Percentiles rank a stretch among this genome's conserved stretches.
Conservation (phyloP, 2,329 filamentous ascomycete species). For the Pseudogymnoascus sp. region DNA sequence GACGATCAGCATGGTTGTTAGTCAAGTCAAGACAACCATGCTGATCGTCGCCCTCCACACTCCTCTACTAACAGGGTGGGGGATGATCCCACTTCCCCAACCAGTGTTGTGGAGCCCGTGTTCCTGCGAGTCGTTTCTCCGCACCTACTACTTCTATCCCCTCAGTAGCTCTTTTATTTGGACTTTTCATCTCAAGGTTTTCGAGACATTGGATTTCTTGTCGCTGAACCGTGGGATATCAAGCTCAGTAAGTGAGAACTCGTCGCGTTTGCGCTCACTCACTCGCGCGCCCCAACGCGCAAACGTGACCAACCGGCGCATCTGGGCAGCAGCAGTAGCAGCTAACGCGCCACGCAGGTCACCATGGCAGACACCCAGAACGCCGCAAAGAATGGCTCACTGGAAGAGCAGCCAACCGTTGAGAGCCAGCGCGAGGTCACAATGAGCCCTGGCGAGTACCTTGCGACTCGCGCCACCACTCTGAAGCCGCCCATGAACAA, state of each 20-base stretch:
- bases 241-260: background rate
- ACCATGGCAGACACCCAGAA: background rate
- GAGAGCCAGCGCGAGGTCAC: background rate
- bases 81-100: background rate
- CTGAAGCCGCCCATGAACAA: constrained; percentile 55
- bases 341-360: background rate
- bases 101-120: background rate
- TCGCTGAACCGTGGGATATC: background rate
- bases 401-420: background rate
- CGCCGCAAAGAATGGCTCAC: background rate
- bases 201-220: background rate
- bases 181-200: background rate
- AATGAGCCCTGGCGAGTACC: constrained; percentile 33
- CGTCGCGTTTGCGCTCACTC: background rate
- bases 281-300: background rate
- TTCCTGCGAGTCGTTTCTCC: background rate
- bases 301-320: background rate
- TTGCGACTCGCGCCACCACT: constrained; percentile 45
- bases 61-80: background rate
- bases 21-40: too few relatives aligned
- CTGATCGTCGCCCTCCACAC: too few relatives aligned
- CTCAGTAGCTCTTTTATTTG: background rate
- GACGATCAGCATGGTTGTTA: background rate
- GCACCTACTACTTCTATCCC: background rate
- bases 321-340: background rate